phyloP scores from a whole-genome alignment of 1,139 yeast genomes.

The Saccharomyces hybrid region DNA sequence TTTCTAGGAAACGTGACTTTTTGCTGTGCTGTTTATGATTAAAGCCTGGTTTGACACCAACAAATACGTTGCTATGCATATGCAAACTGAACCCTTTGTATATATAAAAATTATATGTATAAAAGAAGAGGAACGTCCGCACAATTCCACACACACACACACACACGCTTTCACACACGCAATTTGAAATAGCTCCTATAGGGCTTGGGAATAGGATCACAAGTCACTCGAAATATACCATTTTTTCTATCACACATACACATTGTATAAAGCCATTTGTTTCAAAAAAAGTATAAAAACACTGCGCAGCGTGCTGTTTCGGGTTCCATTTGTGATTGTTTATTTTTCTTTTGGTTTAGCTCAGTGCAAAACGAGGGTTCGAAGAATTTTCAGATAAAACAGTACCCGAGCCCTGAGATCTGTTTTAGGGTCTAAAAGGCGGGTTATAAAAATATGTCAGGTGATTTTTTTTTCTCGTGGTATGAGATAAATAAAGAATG shows the following conservation, averaged over 20 bases:
- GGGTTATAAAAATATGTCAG: not conserved
- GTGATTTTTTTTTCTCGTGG: not conserved
- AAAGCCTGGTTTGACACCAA: slow-evolving; percentile 29
- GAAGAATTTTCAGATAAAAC: not conserved
- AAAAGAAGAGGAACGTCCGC: slow-evolving; percentile 1
- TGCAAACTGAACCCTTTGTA: slow-evolving; percentile 1
- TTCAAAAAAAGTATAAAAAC: not conserved
- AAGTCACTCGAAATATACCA: not conserved
- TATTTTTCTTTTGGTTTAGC: not conserved
- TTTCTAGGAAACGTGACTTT: slow-evolving; percentile 1
- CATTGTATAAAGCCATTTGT: not conserved
- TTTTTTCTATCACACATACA: not conserved
- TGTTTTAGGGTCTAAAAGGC: not conserved
- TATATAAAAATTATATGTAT: not conserved
- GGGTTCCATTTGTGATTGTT: not conserved
- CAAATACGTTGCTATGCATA: slow-evolving; percentile 31
- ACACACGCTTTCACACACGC: slow-evolving; percentile 1
- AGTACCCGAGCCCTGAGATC: not conserved
- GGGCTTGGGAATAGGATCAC: not conserved
- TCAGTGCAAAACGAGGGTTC: not conserved
- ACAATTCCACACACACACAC: not conserved
- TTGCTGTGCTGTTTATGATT: slow-evolving; percentile 4
- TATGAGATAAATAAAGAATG: not conserved
- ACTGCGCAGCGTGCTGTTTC: not conserved
- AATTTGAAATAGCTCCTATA: not conserved